Percentiles rank a stretch among this genome's conserved stretches.
phyloP scores from a whole-genome alignment of 202 grass and related monocot species.

The Tripidium arundinaceum region DNA sequence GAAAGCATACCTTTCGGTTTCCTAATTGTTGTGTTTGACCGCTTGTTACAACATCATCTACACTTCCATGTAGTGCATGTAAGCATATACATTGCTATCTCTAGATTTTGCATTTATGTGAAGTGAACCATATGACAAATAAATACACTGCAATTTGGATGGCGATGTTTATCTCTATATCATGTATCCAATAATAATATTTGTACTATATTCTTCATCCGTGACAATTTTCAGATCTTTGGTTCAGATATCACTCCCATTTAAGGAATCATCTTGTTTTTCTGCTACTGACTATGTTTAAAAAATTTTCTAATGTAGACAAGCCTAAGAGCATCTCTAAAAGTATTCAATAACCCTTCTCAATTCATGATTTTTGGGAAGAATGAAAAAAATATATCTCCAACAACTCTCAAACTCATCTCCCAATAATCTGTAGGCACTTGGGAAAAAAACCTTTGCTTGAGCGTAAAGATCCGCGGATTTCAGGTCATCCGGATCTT shows the following conservation, averaged over 20 bases:
- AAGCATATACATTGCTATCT: not conserved
- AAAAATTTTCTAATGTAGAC: constrained; percentile 41
- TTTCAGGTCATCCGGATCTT: no score
- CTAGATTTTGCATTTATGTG: not conserved
- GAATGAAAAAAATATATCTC: no score
- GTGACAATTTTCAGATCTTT: not conserved
- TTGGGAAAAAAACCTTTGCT: no score
- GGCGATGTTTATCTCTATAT: no score
- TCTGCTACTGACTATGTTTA: not conserved
- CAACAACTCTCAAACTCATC: no score
- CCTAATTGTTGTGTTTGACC: no score
- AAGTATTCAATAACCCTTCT: no score
- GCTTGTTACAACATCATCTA: not conserved
- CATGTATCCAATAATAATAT: constrained; percentile 1
- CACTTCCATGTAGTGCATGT: no score
- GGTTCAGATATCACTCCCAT: not conserved
- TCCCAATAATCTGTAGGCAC: no score
- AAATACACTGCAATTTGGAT: not conserved
- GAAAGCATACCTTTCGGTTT: not conserved
- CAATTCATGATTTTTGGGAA: no score
- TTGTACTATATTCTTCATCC: not conserved
- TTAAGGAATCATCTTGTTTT: not conserved
- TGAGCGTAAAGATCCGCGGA: no score
- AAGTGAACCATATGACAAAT: not conserved
- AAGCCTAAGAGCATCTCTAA: no score